Evolutionary conservation across 495 filamentous ascomycete genomes (phyloP).

Genomic region (Lineolata rhizophorae): DNA sequence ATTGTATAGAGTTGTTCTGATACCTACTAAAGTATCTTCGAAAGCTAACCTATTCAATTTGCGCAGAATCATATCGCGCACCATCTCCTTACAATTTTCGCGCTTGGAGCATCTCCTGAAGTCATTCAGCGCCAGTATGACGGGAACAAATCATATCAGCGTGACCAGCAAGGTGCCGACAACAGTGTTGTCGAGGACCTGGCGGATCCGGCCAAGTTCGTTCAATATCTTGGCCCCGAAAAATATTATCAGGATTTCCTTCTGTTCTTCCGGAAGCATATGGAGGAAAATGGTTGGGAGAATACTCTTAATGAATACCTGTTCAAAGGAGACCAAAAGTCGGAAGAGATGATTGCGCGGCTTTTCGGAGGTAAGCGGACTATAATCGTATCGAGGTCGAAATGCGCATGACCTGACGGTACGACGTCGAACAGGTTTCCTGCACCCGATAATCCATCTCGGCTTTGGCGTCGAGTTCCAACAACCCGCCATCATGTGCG

Average conservation of each 20-base stretch:
- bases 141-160: slow-evolving; percentile 39
- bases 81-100: slow-evolving; percentile 50
- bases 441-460: slow-evolving; percentile 71
- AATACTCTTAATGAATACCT: slow-evolving; percentile 39
- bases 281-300: slow-evolving; percentile 35
- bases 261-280: slow-evolving; percentile 49
- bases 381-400: too few relatives aligned
- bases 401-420: background rate
- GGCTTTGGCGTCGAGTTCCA: slow-evolving; percentile 65
- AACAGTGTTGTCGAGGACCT: slow-evolving; percentile 27
- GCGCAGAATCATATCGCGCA: slow-evolving; percentile 42
- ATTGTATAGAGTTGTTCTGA: background rate
- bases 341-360: slow-evolving; percentile 38
- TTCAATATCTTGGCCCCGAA: slow-evolving; percentile 26
- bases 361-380: slow-evolving; percentile 32
- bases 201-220: slow-evolving; percentile 26
- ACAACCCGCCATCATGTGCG: slow-evolving; percentile 61
- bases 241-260: slow-evolving; percentile 46
- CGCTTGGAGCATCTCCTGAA: slow-evolving; percentile 39
- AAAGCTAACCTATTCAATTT: too few relatives aligned
- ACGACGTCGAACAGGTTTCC: slow-evolving; percentile 26
- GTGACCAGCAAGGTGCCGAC: slow-evolving; percentile 21
- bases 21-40: slow-evolving; percentile 1
- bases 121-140: slow-evolving; percentile 36
- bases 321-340: slow-evolving; percentile 35